phyloP scores from a whole-genome alignment of 2,329 filamentous ascomycete species.

The Cytospora schulzeri region DNA sequence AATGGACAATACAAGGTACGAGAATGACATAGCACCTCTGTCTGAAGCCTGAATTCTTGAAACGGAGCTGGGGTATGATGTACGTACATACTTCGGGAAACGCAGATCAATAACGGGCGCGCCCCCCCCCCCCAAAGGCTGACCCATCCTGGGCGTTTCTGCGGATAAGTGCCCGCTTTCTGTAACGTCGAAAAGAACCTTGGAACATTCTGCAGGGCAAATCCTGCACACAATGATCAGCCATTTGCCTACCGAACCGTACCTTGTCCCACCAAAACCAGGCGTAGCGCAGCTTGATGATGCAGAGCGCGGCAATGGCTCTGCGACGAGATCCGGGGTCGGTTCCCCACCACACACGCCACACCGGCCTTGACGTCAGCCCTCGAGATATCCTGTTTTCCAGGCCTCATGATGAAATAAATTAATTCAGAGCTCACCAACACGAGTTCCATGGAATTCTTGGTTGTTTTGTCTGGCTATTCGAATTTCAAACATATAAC shows the following conservation, averaged over 20 bases:
- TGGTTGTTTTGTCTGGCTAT: background rate
- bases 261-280: background rate
- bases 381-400: constrained; percentile 28
- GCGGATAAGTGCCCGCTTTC: background rate
- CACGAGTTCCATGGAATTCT: background rate
- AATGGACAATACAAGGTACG: too few species aligned
- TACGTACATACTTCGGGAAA: background rate
- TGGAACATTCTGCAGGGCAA: too few species aligned
- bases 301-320: background rate
- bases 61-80: background rate
- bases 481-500: background rate
- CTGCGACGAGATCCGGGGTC: constrained; percentile 5
- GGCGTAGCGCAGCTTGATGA: background rate
- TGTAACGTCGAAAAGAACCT: background rate
- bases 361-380: constrained; percentile 25
- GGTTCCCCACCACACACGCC: constrained; percentile 3
- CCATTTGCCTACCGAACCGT: background rate
- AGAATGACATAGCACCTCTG: background rate
- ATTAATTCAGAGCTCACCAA: background rate
- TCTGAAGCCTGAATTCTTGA: too few species aligned
- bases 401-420: constrained; percentile 21
- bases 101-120: background rate
- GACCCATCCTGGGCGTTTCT: too few species aligned
- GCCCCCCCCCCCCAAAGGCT: too few species aligned
- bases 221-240: background rate